Evolutionary conservation across 2,329 filamentous ascomycete genomes (phyloP).

Genomic region (Trichoderma afroharzianum): DNA sequence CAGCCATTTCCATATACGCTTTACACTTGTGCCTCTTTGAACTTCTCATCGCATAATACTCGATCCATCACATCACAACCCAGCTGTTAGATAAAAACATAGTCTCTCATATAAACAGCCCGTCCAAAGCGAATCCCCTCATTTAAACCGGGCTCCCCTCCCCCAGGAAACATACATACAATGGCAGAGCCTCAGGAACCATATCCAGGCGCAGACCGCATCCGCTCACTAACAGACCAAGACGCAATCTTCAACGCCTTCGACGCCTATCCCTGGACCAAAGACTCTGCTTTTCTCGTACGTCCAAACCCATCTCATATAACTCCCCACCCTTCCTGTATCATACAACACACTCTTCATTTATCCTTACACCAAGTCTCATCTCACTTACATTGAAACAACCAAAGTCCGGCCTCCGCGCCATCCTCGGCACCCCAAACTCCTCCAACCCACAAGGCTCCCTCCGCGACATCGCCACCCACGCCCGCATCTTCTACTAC

Average conservation of each 20-base stretch:
- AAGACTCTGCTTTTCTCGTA: constrained; percentile 66
- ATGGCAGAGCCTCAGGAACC: constrained; percentile 9
- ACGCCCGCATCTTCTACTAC: constrained; percentile 68
- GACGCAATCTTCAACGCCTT: constrained; percentile 56
- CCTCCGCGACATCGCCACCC: constrained; percentile 57
- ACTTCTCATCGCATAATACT: not conserved
- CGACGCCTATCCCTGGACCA: constrained; percentile 63
- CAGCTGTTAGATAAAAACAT: not conserved
- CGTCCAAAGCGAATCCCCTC: not conserved
- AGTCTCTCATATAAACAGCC: not conserved
- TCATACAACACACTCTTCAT: not conserved
- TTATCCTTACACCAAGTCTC: not conserved
- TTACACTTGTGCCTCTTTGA: too few species aligned
- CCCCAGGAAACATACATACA: not conserved
- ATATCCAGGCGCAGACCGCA: constrained; percentile 32
- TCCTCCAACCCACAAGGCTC: constrained; percentile 39
- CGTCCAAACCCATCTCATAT: not conserved
- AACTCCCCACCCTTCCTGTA: not conserved
- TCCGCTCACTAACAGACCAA: constrained; percentile 38
- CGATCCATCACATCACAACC: not conserved
- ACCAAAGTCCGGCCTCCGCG: constrained; percentile 54
- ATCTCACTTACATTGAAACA: not conserved
- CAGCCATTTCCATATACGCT: not conserved
- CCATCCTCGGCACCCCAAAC: constrained; percentile 58
- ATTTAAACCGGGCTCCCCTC: not conserved